Evolutionary conservation across 108 stramenopile species (phyloP), one percentile per base, ranked within the genome.

Genomic region (Conticribra weissflogii): DNA sequence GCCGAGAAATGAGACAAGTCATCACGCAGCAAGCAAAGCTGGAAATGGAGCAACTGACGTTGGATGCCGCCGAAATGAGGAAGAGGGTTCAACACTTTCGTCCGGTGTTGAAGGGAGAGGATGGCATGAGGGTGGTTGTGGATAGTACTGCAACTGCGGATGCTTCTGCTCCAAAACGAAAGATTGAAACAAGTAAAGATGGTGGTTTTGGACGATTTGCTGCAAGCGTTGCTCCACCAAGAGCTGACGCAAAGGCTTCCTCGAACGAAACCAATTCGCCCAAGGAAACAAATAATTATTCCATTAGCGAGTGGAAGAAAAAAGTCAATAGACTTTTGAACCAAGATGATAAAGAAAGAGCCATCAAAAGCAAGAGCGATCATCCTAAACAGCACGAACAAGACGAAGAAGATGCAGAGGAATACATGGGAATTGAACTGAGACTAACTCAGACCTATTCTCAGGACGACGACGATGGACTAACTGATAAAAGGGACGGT

Each of bases 1-100:
- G 51, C 47, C 50, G 63, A 7, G 63, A 65, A 34, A n/a, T 45
- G 27, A 49, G 63, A 12, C 51, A 53, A 23, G n/a, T 12, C 18
- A 49, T 65, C 3, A 52, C 63, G 8, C 16, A 25, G 23, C 32
- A 51, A 33, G 30, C 28, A 17, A 48, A 32, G 7, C 18, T 33
- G 5, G 63, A 65, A 48, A 29, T 65, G 31, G 23, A 32, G 3
- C 27, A 53, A 27, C 24, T 65, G 51, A 47, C 51, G 28, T 17
- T 48, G 2, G 27, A 48, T 33, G 28, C 25, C 18, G 33, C 33
- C 31, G 63, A 49, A 5, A 53, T 65, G 63, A 65, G 47, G 33
- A 52, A 22, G 31, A 31, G 63, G 30, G 53, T 65, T 33, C 30
- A 48, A 8, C 29, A 53, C 14, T 65, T 48, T 33, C 21, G 30